Percentiles rank a stretch among this genome's conserved stretches.
These are phyloP conservation scores for Fusarium verticillioides DNA, from an alignment of 2,329 filamentous ascomycete species.

Conservation along the genomic window DNA sequence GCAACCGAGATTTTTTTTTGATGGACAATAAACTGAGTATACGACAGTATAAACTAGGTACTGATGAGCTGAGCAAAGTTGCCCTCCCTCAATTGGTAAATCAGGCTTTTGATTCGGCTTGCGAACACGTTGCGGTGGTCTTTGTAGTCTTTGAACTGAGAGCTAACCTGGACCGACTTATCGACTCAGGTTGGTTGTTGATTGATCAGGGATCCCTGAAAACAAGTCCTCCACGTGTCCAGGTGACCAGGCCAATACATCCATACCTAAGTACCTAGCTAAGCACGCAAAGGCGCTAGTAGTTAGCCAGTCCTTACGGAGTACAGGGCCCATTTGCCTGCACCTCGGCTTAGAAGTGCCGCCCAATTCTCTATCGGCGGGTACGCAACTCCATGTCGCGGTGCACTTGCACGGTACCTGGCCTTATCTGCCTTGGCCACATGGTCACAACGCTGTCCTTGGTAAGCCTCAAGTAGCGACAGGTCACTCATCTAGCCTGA, in stretches of 20 bases:
- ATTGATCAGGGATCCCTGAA: constrained; percentile 20
- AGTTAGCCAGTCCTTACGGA: constrained; percentile 15
- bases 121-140: neutral
- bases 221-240: constrained; percentile 33
- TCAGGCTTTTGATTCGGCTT: neutral
- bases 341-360: constrained; percentile 37
- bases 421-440: constrained; percentile 12
- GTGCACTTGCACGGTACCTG: constrained; percentile 22
- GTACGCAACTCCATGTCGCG: constrained; percentile 13
- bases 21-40: neutral
- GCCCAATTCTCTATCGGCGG: constrained; percentile 13
- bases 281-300: constrained; percentile 18
- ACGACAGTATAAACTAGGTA: neutral
- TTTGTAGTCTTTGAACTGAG: neutral
- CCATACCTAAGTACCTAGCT: neutral
- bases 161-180: constrained; percentile 21
- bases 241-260: constrained; percentile 27
- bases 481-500: neutral
- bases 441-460: constrained; percentile 5
- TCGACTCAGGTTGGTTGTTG: constrained; percentile 11
- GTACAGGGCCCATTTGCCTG: constrained; percentile 21
- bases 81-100: neutral
- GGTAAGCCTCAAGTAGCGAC: constrained; percentile 24
- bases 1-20: constrained; percentile 2
- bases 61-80: neutral